Base-by-base conservation (phyloP, 2,329 filamentous ascomycete species). In the Elsinoe ampelina region DNA sequence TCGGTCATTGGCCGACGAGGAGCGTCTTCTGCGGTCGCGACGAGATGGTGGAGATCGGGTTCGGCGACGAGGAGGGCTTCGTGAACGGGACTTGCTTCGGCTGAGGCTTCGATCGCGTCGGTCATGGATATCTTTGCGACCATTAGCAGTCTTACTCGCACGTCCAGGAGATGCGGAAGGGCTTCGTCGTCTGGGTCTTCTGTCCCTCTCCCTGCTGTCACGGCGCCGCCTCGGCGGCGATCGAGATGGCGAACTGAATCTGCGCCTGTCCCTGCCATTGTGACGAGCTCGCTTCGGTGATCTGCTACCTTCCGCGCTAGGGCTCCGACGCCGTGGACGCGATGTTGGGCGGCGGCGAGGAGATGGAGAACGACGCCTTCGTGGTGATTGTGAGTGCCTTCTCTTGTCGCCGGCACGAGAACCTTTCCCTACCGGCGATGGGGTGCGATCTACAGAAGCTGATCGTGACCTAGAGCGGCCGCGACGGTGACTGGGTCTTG, bases 1-100 rank as follows among this genome's bases (percentile, higher is more conserved):
- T 1, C 6, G 48, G 10, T 19, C 15, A 83, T 95, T 56, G 78
- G 80, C 47, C 90, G 96, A 70, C 88, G 89, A 12, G 84, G 84
- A 65, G 87, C 71, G 75, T 50, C 59, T 57, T 52, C 60, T 63
- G 56, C 58, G 62, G 41, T 65, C 64, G 22, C 68, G 67, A 48
- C 66, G 67, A 34, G 69, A 66, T 35, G 64, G 62, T 43, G 59
- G 63, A 59, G 64, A 66, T 57, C 62, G 64, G 36, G 55, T 57
- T 47, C 51, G 43, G n/a, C 57, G 51, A 41, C 52, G 43, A 22
- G 57, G 57, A n/a, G 50, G 50, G 38, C 57, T 54, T 32, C 58
- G 50, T 47, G 26, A 35, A 36, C 54, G 54, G 15, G 41, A 22
- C 8, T n/a, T 41, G 22, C 19, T 34, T 15, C 52, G 12, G 55